phyloP scores from a whole-genome alignment of 768 basidiomycete genomes.

The Collybia sordida region DNA sequence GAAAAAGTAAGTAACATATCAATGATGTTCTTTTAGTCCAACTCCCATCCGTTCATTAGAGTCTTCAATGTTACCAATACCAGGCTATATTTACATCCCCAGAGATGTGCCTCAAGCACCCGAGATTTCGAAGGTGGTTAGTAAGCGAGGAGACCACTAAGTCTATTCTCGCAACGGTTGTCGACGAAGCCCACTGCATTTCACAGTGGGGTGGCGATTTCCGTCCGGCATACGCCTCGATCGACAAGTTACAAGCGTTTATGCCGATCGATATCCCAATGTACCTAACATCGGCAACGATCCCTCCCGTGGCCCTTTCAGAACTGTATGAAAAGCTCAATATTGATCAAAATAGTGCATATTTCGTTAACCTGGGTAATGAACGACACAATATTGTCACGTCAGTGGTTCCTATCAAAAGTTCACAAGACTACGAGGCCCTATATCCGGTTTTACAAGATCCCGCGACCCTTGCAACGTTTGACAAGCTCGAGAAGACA shows the following conservation, averaged over 20 bases:
- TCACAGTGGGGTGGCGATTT: background rate
- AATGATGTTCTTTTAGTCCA: background rate
- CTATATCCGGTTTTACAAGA: slow-evolving; percentile 11
- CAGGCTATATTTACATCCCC: background rate
- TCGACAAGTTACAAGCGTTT: background rate
- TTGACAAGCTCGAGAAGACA: slow-evolving; percentile 17
- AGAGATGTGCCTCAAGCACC: background rate
- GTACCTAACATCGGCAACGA: background rate
- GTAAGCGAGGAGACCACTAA: background rate
- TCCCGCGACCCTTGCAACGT: background rate
- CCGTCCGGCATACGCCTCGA: background rate
- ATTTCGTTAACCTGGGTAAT: too few relatives aligned
- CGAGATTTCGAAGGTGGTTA: background rate
- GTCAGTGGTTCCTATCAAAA: background rate
- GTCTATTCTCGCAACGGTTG: background rate
- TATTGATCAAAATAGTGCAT: background rate
- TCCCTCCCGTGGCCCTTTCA: background rate
- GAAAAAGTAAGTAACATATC: background rate
- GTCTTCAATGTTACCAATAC: background rate
- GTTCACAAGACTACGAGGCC: slow-evolving; percentile 14
- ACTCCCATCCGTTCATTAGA: background rate
- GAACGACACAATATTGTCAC: background rate
- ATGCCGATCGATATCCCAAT: background rate
- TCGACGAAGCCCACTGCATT: background rate
- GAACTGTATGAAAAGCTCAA: background rate